Evolutionary conservation across 2,329 filamentous ascomycete species (phyloP).

Genomic region (Colletotrichum sp.): DNA sequence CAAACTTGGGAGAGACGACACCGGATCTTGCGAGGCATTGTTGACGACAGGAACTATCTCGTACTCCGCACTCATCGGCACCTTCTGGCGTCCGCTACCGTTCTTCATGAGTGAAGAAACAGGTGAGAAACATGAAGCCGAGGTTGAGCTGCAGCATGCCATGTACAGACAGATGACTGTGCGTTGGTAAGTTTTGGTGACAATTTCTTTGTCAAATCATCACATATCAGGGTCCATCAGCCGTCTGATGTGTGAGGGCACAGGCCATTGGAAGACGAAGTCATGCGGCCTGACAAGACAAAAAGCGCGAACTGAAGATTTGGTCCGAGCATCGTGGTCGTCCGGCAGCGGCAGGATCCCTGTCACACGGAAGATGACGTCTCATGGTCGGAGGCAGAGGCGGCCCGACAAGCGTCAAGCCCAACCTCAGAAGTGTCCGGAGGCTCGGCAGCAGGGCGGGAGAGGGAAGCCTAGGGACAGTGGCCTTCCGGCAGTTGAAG

Average conservation of each 20-base stretch:
- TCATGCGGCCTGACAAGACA: background rate
- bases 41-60: accelerated
- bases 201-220: background rate
- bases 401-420: background rate
- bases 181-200: background rate
- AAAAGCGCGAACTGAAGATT: background rate
- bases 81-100: background rate
- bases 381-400: background rate
- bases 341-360: background rate
- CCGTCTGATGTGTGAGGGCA: background rate
- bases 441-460: background rate
- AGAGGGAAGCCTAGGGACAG: background rate
- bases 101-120: background rate
- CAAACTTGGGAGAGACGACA: background rate
- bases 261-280: background rate
- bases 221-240: background rate
- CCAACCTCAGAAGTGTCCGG: background rate
- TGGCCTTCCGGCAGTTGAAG: background rate
- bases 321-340: background rate
- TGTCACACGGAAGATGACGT: background rate
- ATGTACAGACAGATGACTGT: background rate
- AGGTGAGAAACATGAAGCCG: background rate
- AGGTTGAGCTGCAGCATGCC: background rate
- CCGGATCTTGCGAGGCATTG: background rate
- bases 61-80: background rate